Evolutionary conservation across 2,329 filamentous ascomycete species (phyloP).

Genomic region (Clonostachys rosea): DNA sequence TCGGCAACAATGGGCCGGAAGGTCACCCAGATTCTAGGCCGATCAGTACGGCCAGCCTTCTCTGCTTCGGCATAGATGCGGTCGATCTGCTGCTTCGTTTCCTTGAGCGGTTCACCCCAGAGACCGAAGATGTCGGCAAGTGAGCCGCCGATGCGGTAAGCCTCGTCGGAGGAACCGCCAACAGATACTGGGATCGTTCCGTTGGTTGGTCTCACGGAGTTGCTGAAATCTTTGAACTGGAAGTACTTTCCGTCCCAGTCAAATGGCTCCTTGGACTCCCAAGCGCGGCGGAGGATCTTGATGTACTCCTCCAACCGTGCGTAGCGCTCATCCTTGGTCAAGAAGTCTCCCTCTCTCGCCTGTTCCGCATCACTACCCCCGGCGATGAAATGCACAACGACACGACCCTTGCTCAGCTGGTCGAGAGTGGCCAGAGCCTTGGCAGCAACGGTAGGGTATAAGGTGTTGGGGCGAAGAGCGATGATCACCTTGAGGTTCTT

Average conservation of each 20-base stretch:
- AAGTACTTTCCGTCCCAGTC: slow-evolving; percentile 59
- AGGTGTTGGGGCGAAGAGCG: slow-evolving; percentile 50
- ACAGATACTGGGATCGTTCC: slow-evolving; percentile 53
- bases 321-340: slow-evolving; percentile 53
- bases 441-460: slow-evolving; percentile 58
- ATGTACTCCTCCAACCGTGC: slow-evolving; percentile 57
- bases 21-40: slow-evolving; percentile 59
- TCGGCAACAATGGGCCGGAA: slow-evolving; percentile 58
- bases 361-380: slow-evolving; percentile 57
- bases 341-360: slow-evolving; percentile 54
- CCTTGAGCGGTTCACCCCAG: slow-evolving; percentile 60
- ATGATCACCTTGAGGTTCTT: slow-evolving; percentile 59
- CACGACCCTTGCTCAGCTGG: slow-evolving; percentile 51
- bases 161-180: slow-evolving; percentile 53
- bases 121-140: slow-evolving; percentile 59
- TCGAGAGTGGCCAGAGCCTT: slow-evolving; percentile 58
- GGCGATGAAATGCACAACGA: slow-evolving; percentile 59
- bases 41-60: slow-evolving; percentile 49
- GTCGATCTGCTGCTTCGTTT: slow-evolving; percentile 59
- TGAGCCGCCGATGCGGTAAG: slow-evolving; percentile 53
- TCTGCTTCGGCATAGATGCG: slow-evolving; percentile 53
- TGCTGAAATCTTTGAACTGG: slow-evolving; percentile 53
- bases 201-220: slow-evolving; percentile 46
- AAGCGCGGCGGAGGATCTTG: slow-evolving; percentile 52
- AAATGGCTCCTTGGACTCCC: slow-evolving; percentile 51